phyloP scores from a whole-genome alignment of 2,329 filamentous ascomycete genomes.

The Diaporthe vexans region DNA sequence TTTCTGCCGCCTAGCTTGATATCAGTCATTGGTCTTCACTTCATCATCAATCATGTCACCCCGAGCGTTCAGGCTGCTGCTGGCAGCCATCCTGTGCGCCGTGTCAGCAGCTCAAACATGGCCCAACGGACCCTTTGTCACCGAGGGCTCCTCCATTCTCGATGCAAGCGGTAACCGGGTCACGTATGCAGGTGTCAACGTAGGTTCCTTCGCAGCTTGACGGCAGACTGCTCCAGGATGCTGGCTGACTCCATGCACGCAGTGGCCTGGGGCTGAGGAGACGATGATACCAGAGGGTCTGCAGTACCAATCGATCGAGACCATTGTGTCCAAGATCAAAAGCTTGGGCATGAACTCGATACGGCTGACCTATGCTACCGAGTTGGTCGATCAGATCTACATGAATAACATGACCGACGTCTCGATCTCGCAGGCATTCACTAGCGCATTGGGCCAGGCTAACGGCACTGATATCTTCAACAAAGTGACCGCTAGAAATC shows the following conservation, averaged over 20 bases:
- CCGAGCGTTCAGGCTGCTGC: not conserved
- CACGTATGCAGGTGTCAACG: slow-evolving; percentile 68
- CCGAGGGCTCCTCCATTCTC: slow-evolving; percentile 58
- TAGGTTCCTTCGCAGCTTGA: not conserved
- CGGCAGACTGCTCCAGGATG: no score
- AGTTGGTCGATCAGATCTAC: slow-evolving; percentile 73
- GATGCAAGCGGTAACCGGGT: slow-evolving; percentile 59
- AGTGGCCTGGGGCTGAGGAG: slow-evolving; percentile 71
- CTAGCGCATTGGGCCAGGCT: slow-evolving; percentile 60
- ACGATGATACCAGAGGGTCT: slow-evolving; percentile 77
- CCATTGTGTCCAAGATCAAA: slow-evolving; percentile 69
- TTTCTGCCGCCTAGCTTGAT: not conserved
- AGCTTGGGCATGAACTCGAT: slow-evolving; percentile 74
- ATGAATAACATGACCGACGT: slow-evolving; percentile 62
- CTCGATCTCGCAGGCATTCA: slow-evolving; percentile 60
- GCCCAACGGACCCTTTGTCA: slow-evolving; percentile 59
- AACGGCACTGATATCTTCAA: slow-evolving; percentile 67
- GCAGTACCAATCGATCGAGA: slow-evolving; percentile 70
- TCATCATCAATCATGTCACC: slow-evolving; percentile 13
- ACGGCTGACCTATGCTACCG: slow-evolving; percentile 73
- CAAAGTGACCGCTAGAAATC: slow-evolving; percentile 69
- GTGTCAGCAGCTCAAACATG: slow-evolving; percentile 45
- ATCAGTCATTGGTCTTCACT: not conserved
- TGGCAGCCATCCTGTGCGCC: not conserved
- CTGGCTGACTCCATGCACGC: not conserved